A percentile compares a stretch with the other conserved stretches of the same genome.
Evolutionary conservation across 805 yeast species (phyloP).

Genomic region (Maudiozyma serrabonitensis): DNA sequence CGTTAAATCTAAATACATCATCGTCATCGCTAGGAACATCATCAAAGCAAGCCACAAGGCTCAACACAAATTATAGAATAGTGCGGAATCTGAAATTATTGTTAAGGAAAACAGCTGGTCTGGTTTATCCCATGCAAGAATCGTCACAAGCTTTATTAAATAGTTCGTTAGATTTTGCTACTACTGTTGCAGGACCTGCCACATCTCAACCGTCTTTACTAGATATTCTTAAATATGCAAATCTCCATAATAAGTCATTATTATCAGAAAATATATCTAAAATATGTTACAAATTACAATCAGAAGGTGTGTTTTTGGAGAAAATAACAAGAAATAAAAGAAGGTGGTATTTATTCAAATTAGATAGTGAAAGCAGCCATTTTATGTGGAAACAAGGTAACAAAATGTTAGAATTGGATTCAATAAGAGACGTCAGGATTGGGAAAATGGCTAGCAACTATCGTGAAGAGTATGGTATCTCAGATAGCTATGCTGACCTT

Average conservation of each 20-base stretch:
- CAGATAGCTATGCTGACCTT: conserved; percentile 48
- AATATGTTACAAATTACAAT: conserved; percentile 8
- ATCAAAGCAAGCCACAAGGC: neutral
- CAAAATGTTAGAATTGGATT: conserved; percentile 23
- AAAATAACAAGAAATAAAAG: conserved; percentile 26
- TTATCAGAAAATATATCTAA: conserved; percentile 6
- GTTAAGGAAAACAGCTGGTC: conserved; percentile 1
- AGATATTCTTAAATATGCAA: conserved; percentile 9
- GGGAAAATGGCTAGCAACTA: conserved; percentile 74
- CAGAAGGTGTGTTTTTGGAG: conserved; percentile 16
- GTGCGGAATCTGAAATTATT: neutral
- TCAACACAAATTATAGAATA: neutral
- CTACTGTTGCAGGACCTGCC: conserved; percentile 14
- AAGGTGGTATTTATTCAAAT: conserved; percentile 14
- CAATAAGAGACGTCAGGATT: conserved; percentile 30
- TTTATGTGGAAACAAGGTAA: conserved; percentile 24
- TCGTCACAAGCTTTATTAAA: neutral
- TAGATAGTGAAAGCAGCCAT: conserved; percentile 13
- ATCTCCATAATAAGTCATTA: conserved; percentile 2
- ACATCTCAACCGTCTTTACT: conserved; percentile 16
- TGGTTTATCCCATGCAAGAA: neutral
- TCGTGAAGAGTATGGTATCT: conserved; percentile 72
- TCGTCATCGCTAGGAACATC: neutral
- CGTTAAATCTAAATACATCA: neutral
- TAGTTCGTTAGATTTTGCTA: neutral